Conservation (phyloP, 2,329 filamentous ascomycete species). For the Ophiostoma sp. region DNA sequence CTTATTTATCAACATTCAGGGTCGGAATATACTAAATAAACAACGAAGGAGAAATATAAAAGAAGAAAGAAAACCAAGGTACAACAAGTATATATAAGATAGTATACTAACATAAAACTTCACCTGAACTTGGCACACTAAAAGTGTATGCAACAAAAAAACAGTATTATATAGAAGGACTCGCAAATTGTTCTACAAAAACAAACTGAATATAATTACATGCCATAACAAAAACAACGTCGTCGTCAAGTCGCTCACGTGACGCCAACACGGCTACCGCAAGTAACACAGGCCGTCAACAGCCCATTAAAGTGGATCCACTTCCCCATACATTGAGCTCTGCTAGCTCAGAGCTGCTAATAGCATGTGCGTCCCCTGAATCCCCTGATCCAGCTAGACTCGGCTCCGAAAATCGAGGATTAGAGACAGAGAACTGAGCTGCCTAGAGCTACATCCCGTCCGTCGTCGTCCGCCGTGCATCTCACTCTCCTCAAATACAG, state of each 20-base stretch:
- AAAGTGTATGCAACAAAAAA: too few relatives aligned
- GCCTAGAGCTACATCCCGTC: constrained; percentile 2
- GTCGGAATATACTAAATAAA: too few relatives aligned
- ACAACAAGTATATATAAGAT: too few relatives aligned
- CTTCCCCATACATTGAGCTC: not conserved
- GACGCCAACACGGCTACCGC: not conserved
- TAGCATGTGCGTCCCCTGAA: constrained; percentile 10
- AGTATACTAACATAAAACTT: too few relatives aligned
- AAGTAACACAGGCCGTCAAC: not conserved
- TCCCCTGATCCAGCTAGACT: not conserved
- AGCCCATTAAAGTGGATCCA: not conserved
- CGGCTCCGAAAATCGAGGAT: not conserved
- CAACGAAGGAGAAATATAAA: too few relatives aligned
- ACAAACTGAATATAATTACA: not conserved
- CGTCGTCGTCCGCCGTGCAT: not conserved
- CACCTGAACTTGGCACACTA: too few relatives aligned
- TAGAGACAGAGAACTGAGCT: not conserved
- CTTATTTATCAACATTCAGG: too few relatives aligned
- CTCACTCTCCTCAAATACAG: too few relatives aligned
- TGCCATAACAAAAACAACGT: not conserved
- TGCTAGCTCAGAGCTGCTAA: not conserved
- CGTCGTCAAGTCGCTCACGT: not conserved
- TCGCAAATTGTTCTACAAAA: not conserved
- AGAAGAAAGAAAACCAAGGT: too few relatives aligned
- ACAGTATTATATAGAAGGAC: too few relatives aligned